Evolutionary conservation across 148 eudicot genomes (phyloP), one percentile per base, ranked within the genome.

Genomic region (Rhododendron mucronatum): DNA sequence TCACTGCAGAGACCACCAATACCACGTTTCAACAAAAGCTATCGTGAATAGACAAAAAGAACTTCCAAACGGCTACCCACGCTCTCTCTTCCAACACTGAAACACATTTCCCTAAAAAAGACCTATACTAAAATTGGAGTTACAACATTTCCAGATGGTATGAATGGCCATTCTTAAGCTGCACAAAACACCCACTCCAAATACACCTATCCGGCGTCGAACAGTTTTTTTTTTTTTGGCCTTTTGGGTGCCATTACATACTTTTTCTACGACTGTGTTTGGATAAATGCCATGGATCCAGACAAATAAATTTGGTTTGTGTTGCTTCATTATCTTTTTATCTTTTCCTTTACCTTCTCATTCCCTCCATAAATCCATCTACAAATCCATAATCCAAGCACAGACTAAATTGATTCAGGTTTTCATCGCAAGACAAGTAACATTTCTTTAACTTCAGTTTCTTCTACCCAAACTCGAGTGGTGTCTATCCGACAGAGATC

Each of bases 371-470:
- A 13, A 71, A 30, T 33, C 76, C 76, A 71, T 71, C 20, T 14
- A 71, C 20, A 71, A 13, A 71, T 71, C 76, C 39, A 33, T 30
- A 12, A 71, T 71, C 76, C 76, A 71, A 33, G 30, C 76, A 71
- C 39, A 71, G 76, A 13, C 41, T 71, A 71, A 4, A 83, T 83
- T 30, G 84, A 79, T 79, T 35, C n/a, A 39, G 73, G 88, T 57
- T 81, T 90, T 90, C 63, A 88, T 84, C 74, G 86, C 85, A 47
- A 78, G 78, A 59, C 90, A 3, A 90, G 86, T 11, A 89, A 86
- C 44, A 89, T 55, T 78, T 81, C 90, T 12, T 82, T 88, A 51
- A 65, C 89, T 91, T 65, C 83, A 91, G 44, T 48, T 85, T 86
- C 92, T 87, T 83, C 93, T 83, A 33, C 83, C 82, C 59, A 63